A percentile compares a stretch with the other conserved stretches of the same genome.
These are phyloP conservation scores for Adansonia gregorii DNA, from an alignment of 441 rosid species.

Conservation along the genomic window DNA sequence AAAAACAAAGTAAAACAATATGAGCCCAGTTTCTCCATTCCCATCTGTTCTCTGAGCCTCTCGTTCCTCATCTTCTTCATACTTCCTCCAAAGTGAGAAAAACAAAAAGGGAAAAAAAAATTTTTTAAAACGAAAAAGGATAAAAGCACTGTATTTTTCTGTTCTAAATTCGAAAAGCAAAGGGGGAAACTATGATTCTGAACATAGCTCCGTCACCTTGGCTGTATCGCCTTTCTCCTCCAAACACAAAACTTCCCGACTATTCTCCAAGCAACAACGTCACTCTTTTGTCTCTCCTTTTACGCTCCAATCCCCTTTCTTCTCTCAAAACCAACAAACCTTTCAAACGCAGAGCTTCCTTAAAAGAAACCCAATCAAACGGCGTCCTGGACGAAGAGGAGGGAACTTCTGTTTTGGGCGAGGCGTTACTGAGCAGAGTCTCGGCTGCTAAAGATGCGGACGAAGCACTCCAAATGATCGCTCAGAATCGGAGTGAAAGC, in stretches of 20 bases:
- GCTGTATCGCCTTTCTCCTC: constrained; percentile 41
- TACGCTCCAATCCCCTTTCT: constrained; percentile 25
- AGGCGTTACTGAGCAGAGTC: constrained; percentile 49
- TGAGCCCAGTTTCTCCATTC: neutral
- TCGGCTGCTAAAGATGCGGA: constrained; percentile 62
- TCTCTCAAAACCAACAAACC: constrained; percentile 13
- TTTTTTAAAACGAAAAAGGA: neutral
- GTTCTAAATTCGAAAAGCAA: constrained; percentile 14
- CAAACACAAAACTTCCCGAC: constrained; percentile 37
- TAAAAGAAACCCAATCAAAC: constrained; percentile 25
- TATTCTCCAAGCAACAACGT: constrained; percentile 29
- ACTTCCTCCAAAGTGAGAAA: neutral
- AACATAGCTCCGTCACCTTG: constrained; percentile 43
- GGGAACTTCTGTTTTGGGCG: constrained; percentile 35
- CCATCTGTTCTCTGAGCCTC: constrained; percentile 30
- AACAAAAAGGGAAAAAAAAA: neutral
- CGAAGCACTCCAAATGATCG: constrained; percentile 61
- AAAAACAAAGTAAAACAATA: neutral
- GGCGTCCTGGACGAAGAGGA: constrained; percentile 31
- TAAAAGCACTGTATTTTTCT: neutral
- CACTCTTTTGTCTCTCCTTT: constrained; percentile 39
- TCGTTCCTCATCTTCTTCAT: constrained; percentile 39
- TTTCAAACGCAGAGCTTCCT: constrained; percentile 42
- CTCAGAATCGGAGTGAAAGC: constrained; percentile 31
- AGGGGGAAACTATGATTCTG: constrained; percentile 43